Evolutionary conservation across 2,329 filamentous ascomycete genomes (phyloP), one percentile per base, ranked within the genome.

Genomic region (Pseudogymnoascus sp.): DNA sequence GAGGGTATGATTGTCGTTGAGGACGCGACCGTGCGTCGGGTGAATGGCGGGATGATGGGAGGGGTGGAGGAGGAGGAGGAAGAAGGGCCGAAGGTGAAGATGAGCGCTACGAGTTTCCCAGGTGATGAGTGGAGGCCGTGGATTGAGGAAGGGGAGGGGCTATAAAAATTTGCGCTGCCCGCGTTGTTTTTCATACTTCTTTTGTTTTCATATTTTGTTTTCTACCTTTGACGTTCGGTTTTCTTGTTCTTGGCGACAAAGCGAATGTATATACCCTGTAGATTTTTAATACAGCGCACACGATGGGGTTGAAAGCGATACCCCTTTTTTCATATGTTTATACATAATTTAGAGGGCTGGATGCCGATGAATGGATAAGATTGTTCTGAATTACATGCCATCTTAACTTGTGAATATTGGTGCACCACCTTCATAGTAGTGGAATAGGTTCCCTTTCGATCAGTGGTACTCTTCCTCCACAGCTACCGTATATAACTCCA

Each of bases 81-180:
- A 35, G 62, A 64, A 15, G 40, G 60, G 63, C 58, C 60, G 6
- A 35, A 35, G 69, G 80, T 81, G 10, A 75, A 79, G 63, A 89
- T 89, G 87, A 81, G 78, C 58, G 86, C 85, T 5, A 86, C 85
- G 10, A 85, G 82, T 69, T 89, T 88, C 72, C 87, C 87, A 0
- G 87, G 87, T 0, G 84, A 88, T 74, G 86, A 89, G 71, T 89
- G 87, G 86, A 82, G 82, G 67, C 85, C 85, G 1, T 83, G 52
- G 52, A 27, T 45, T 10, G 40, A 45, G 40, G 40, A 45, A 59
- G 74, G 72, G 67, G 70, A 70, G 9, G 72, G 72, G 25, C 45
- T 58, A 52, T 60, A 40, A 27, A 33, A 42, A 18, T 62, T 9
- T 10, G 31, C 40, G 40, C 40, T 10, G 40, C 40, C 0, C 21